These are phyloP conservation scores for Yarrowia divulgata DNA, from an alignment of 805 yeast genomes.

Conservation along the genomic window DNA sequence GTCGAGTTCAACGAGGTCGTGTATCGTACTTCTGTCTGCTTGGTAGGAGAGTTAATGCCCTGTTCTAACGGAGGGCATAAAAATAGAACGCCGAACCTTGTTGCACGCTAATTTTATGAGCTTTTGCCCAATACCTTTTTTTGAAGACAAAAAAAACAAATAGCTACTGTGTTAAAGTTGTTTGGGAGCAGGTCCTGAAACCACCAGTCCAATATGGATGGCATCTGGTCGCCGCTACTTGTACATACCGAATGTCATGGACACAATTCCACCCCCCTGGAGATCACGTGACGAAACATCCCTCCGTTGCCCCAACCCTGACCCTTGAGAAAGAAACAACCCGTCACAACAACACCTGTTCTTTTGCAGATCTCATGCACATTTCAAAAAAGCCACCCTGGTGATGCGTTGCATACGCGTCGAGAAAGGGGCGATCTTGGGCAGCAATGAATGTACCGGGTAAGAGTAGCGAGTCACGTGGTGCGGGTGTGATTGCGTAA, in stretches of 20 bases:
- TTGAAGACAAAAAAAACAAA: too few species aligned
- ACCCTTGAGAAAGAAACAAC: neutral
- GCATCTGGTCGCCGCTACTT: too few species aligned
- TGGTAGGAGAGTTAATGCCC: neutral
- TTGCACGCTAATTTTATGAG: slow-evolving; percentile 11
- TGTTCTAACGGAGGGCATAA: neutral
- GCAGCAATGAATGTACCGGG: neutral
- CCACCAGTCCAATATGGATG: neutral
- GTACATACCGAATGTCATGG: too few species aligned
- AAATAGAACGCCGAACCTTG: slow-evolving; percentile 15
- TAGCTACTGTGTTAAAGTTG: too few species aligned
- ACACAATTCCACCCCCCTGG: too few species aligned
- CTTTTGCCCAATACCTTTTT: neutral
- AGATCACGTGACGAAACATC: neutral
- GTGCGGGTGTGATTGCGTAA: too few species aligned
- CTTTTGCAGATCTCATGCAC: neutral
- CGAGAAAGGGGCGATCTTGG: neutral
- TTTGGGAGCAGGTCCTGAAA: too few species aligned
- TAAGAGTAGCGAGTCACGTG: neutral
- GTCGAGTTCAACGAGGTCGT: too few species aligned
- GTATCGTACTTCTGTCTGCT: neutral
- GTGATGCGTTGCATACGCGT: slow-evolving; percentile 34
- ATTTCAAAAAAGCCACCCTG: slow-evolving; percentile 11
- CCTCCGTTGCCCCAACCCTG: neutral
- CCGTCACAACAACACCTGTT: neutral